Base-by-base conservation (phyloP, 2,329 filamentous ascomycete genomes). In the Nectriaceae sp. region DNA sequence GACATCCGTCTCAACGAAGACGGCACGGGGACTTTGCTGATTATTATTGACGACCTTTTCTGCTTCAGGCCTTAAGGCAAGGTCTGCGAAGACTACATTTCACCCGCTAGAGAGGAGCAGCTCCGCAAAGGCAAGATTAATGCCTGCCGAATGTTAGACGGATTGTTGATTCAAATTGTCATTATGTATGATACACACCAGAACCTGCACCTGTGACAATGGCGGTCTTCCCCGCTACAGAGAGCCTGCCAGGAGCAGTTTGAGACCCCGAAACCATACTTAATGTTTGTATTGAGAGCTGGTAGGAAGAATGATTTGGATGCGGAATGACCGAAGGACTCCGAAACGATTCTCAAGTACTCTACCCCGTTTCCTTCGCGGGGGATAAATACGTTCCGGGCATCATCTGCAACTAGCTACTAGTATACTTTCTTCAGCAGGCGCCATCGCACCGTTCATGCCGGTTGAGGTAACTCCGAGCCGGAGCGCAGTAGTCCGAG, bases 11-110 rank as follows among this genome's bases (percentile, higher is more conserved):
- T 44, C 4, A n/a, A 21, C 26, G 21, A 37, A 44, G 11, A 44
- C 42, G 20, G 42, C 42, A n/a, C 19, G 33, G 5, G 19, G 31
- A 5, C 6, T 33, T 8, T 36, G 16, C 33, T 44, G 42, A 24
- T 36, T 36, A 11, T 44, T 37, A 29, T 21, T 24, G 13, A 44
- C 19, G 11, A 24, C 6, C 11, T 36, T 29, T 16, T 44, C 5
- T 16, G 42, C 42, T n/a, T 44, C 42, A 18, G 42, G 29, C 11
- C 42, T 21, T 19, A 44, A 21, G 13, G 42, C 13, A 22, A 36
- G 21, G 3, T 74, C 71, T 37, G 65, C 71, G 21, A 74, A 54
- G 5, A 73, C 54, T 18, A 74, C 70, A 48, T 69, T 70, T 59
- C 70, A 72, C 24, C 59, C 57, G 40, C 59, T 59, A 11, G 53